Percentiles rank a stretch among this genome's conserved stretches.
These are phyloP conservation scores for Ramularia endophylla DNA, from an alignment of 2,329 filamentous ascomycete species.

Conservation along the genomic window DNA sequence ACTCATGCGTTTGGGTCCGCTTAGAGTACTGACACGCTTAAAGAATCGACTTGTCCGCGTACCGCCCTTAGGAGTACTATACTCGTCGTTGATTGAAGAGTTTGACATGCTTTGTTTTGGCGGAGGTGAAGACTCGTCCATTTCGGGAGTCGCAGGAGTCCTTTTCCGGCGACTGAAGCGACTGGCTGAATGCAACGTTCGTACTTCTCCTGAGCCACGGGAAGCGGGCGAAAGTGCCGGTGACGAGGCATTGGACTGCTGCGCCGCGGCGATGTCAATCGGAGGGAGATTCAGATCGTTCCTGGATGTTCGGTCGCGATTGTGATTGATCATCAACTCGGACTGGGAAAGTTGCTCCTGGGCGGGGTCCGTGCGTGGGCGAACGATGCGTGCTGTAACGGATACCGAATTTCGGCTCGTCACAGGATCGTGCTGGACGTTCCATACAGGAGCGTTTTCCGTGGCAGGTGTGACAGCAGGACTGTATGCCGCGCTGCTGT, in stretches of 20 bases:
- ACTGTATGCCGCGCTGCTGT: slow-evolving; percentile 12
- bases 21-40: slow-evolving; percentile 51
- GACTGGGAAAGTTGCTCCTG: slow-evolving; percentile 45
- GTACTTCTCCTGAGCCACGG: slow-evolving; percentile 14
- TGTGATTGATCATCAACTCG: slow-evolving; percentile 59
- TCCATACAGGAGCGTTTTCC: slow-evolving; percentile 33
- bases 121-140: slow-evolving; percentile 16
- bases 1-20: slow-evolving; percentile 44
- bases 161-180: slow-evolving; percentile 11
- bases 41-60: slow-evolving; percentile 57
- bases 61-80: slow-evolving; percentile 36
- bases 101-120: slow-evolving; percentile 18
- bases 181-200: slow-evolving; percentile 14
- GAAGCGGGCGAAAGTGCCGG: slow-evolving; percentile 12
- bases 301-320: slow-evolving; percentile 10
- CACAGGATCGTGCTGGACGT: slow-evolving; percentile 32
- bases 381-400: slow-evolving; percentile 77
- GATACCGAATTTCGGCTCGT: slow-evolving; percentile 69
- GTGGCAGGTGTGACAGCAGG: slow-evolving; percentile 16
- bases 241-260: slow-evolving; percentile 5
- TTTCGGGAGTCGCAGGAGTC: slow-evolving; percentile 5
- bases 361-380: slow-evolving; percentile 49
- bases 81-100: slow-evolving; percentile 35
- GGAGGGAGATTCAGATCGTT: not conserved
- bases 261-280: not conserved